These are phyloP conservation scores for Colletotrichum sp. DNA, from an alignment of 2,329 filamentous ascomycete genomes.

Conservation along the genomic window DNA sequence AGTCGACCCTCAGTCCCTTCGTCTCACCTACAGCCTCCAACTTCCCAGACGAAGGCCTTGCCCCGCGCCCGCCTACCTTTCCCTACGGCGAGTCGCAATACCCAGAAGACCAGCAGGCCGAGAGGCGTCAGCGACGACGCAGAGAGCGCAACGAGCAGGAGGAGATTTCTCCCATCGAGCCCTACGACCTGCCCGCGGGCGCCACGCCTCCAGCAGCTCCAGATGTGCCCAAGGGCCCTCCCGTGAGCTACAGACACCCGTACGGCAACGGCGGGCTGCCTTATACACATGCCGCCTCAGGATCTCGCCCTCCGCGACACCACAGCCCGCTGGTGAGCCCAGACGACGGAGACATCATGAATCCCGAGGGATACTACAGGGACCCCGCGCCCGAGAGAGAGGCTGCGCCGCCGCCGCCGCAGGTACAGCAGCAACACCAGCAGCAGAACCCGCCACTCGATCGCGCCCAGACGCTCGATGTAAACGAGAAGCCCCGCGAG, in stretches of 20 bases:
- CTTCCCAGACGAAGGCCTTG: constrained; percentile 56
- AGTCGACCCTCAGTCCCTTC: constrained; percentile 64
- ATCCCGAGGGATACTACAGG: constrained; percentile 37
- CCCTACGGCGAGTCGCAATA: constrained; percentile 50
- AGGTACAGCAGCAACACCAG: constrained; percentile 23
- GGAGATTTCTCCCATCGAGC: constrained; percentile 25
- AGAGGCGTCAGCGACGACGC: constrained; percentile 47
- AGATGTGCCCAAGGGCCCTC: constrained; percentile 65
- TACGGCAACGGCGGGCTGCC: constrained; percentile 42
- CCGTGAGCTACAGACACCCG: constrained; percentile 60
- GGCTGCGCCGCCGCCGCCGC: constrained; percentile 26
- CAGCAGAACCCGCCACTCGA: constrained; percentile 31
- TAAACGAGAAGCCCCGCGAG: constrained; percentile 14
- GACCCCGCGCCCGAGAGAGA: constrained; percentile 7
- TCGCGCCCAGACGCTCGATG: constrained; percentile 31
- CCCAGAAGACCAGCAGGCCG: constrained; percentile 45
- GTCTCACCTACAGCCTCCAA: constrained; percentile 58
- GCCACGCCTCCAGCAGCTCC: constrained; percentile 57
- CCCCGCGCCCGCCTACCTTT: constrained; percentile 64
- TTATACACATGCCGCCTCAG: constrained; percentile 27
- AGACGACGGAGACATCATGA: constrained; percentile 31
- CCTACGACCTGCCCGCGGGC: constrained; percentile 36
- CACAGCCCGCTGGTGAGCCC: constrained; percentile 23
- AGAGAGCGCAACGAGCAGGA: constrained; percentile 37
- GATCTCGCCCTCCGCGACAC: constrained; percentile 30